These are phyloP conservation scores for Mycena maculata DNA, from an alignment of 768 basidiomycete genomes.

Conservation along the genomic window DNA sequence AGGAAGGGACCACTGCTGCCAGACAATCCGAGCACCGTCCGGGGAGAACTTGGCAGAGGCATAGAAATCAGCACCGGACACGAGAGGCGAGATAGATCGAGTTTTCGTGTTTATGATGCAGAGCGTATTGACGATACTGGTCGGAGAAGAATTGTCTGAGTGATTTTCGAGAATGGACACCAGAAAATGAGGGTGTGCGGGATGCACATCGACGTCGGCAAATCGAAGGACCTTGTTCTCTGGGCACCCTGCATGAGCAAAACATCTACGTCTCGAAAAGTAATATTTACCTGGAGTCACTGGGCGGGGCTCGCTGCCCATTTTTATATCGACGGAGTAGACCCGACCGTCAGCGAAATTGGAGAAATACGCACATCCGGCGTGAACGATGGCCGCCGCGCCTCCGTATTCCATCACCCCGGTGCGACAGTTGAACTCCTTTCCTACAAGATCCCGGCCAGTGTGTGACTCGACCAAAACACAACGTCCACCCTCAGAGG, in stretches of 20 bases:
- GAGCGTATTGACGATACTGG: slow-evolving; percentile 60
- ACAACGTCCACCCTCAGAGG: slow-evolving; percentile 50
- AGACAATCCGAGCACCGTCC: slow-evolving; percentile 67
- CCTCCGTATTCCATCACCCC: slow-evolving; percentile 82
- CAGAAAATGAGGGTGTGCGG: slow-evolving; percentile 55
- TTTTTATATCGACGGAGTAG: slow-evolving; percentile 51
- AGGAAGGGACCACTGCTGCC: slow-evolving; percentile 74
- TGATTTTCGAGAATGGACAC: slow-evolving; percentile 72
- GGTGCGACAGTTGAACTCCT: slow-evolving; percentile 65
- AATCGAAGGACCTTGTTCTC: slow-evolving; percentile 60
- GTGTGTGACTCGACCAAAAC: slow-evolving; percentile 56
- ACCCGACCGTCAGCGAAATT: slow-evolving; percentile 64
- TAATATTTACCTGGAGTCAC: slow-evolving; percentile 63
- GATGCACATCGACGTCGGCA: slow-evolving; percentile 66
- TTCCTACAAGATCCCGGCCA: slow-evolving; percentile 59
- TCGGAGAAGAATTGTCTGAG: slow-evolving; percentile 56
- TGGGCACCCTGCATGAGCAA: background rate
- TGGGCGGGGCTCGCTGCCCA: slow-evolving; percentile 52
- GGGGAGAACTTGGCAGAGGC: slow-evolving; percentile 67
- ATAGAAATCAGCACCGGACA: slow-evolving; percentile 70
- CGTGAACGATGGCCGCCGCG: slow-evolving; percentile 64
- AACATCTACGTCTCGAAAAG: slow-evolving; percentile 16
- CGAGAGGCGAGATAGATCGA: slow-evolving; percentile 52
- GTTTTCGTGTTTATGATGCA: slow-evolving; percentile 56
- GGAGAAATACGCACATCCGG: slow-evolving; percentile 68